A percentile compares a stretch with the other conserved stretches of the same genome.
Evolutionary conservation across 495 filamentous ascomycete species (phyloP).

Genomic region (Halenospora varia): DNA sequence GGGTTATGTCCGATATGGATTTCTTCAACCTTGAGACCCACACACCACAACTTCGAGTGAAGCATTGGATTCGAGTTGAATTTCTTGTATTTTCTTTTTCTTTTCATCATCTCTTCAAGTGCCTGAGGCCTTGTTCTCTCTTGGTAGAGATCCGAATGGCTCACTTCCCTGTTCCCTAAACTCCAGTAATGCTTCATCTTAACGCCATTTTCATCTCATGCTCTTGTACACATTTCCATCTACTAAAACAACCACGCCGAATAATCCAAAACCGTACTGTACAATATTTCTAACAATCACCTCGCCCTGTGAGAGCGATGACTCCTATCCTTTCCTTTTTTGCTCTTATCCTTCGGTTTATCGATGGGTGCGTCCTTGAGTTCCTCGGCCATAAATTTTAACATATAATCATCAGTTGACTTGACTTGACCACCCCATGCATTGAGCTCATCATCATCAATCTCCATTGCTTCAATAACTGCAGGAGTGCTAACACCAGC

Average conservation of each 20-base stretch:
- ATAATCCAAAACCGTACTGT: slow-evolving; percentile 7
- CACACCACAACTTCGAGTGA: neutral
- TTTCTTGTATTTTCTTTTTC: neutral
- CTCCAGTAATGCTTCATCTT: slow-evolving; percentile 7
- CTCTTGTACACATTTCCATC: slow-evolving; percentile 3
- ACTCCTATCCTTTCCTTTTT: slow-evolving; percentile 65
- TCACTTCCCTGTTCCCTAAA: neutral
- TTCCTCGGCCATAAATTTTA: slow-evolving; percentile 71
- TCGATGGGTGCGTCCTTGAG: slow-evolving; percentile 75
- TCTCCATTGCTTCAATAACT: slow-evolving; percentile 35
- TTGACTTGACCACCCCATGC: slow-evolving; percentile 51
- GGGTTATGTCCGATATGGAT: neutral
- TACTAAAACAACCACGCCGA: slow-evolving; percentile 4
- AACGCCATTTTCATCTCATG: slow-evolving; percentile 10
- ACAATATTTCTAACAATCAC: slow-evolving; percentile 17
- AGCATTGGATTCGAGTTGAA: neutral
- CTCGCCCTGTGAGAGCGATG: slow-evolving; percentile 27
- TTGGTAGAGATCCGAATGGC: neutral
- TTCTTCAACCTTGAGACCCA: neutral
- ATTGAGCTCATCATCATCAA: slow-evolving; percentile 46
- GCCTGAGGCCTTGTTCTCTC: neutral
- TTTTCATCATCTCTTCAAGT: neutral
- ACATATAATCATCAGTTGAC: slow-evolving; percentile 80
- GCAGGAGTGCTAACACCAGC: slow-evolving; percentile 4
- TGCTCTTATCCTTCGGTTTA: slow-evolving; percentile 72